Percentiles rank a stretch among this genome's conserved stretches.
phyloP scores from a whole-genome alignment of 495 filamentous ascomycete species.

The Penicilliopsis zonata region DNA sequence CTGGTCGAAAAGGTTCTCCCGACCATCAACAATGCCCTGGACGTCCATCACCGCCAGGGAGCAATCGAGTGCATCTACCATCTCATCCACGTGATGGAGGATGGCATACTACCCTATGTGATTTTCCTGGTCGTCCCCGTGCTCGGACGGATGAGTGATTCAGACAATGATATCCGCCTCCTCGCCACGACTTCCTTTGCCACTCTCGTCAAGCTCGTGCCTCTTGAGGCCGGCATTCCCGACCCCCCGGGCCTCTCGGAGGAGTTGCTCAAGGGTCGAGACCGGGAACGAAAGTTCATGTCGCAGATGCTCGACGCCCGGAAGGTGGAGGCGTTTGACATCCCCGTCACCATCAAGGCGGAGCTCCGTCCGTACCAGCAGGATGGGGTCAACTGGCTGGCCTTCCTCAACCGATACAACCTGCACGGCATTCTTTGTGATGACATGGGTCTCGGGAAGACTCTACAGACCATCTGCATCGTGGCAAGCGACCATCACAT shows the following conservation, averaged over 20 bases:
- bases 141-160: constrained; percentile 97
- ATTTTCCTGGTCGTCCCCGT: constrained; percentile 99
- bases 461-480: constrained; percentile 92
- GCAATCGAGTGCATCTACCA: constrained; percentile 91
- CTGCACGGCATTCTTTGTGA: constrained; percentile 97
- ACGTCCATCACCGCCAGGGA: constrained; percentile 80
- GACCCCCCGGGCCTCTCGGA: constrained; percentile 89
- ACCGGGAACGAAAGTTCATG: constrained; percentile 91
- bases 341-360: constrained; percentile 94
- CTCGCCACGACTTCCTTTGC: constrained; percentile 96
- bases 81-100: constrained; percentile 96
- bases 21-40: constrained; percentile 74
- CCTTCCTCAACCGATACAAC: constrained; percentile 95
- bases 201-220: constrained; percentile 94
- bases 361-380: constrained; percentile 94
- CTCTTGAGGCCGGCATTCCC: constrained; percentile 94
- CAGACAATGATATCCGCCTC: constrained; percentile 86
- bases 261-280: constrained; percentile 76
- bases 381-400: constrained; percentile 97
- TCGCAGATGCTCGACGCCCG: constrained; percentile 89
- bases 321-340: constrained; percentile 86
- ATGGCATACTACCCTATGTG: constrained; percentile 89
- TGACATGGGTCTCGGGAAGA: constrained; percentile 98
- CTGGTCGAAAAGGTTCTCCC: constrained; percentile 88
- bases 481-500: constrained; percentile 94